phyloP scores from a whole-genome alignment of 495 filamentous ascomycete genomes.

The Aspergillus indologenus region DNA sequence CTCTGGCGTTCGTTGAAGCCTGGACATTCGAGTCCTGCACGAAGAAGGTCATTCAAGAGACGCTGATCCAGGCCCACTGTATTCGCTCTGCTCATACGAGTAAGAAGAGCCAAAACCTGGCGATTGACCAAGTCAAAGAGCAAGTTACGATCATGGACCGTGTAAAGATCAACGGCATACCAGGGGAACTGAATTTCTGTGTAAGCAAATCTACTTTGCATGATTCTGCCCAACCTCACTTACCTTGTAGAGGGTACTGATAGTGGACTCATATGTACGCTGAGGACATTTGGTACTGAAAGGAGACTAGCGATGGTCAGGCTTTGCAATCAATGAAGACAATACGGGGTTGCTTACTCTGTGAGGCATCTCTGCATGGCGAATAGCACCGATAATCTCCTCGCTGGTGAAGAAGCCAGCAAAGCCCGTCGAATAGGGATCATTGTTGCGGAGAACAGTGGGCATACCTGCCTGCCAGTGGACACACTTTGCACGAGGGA shows the following conservation, averaged over 20 bases:
- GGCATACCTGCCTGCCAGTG: slow-evolving; percentile 55
- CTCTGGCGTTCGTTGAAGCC: slow-evolving; percentile 62
- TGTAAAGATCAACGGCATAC: slow-evolving; percentile 60
- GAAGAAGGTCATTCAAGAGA: slow-evolving; percentile 56
- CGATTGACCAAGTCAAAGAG: slow-evolving; percentile 51
- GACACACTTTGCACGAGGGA: slow-evolving; percentile 64
- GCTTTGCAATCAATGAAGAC: not conserved
- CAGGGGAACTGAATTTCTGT: slow-evolving; percentile 57
- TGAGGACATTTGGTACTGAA: slow-evolving; percentile 64
- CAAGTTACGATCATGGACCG: slow-evolving; percentile 57
- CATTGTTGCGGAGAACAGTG: slow-evolving; percentile 32
- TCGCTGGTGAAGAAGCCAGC: slow-evolving; percentile 66
- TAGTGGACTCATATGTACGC: slow-evolving; percentile 71
- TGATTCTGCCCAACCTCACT: slow-evolving; percentile 1
- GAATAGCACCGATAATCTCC: slow-evolving; percentile 63
- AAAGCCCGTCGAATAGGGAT: slow-evolving; percentile 64
- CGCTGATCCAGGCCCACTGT: slow-evolving; percentile 48
- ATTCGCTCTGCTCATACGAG: slow-evolving; percentile 30
- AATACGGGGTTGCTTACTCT: slow-evolving; percentile 50
- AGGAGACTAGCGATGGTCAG: slow-evolving; percentile 48
- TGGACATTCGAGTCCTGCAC: slow-evolving; percentile 57
- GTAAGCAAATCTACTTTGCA: slow-evolving; percentile 5
- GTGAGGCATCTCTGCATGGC: slow-evolving; percentile 64
- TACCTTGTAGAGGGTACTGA: slow-evolving; percentile 71
- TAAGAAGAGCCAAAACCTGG: slow-evolving; percentile 47